Conservation (phyloP, 2,329 filamentous ascomycete species). For the Fusarium continuum region DNA sequence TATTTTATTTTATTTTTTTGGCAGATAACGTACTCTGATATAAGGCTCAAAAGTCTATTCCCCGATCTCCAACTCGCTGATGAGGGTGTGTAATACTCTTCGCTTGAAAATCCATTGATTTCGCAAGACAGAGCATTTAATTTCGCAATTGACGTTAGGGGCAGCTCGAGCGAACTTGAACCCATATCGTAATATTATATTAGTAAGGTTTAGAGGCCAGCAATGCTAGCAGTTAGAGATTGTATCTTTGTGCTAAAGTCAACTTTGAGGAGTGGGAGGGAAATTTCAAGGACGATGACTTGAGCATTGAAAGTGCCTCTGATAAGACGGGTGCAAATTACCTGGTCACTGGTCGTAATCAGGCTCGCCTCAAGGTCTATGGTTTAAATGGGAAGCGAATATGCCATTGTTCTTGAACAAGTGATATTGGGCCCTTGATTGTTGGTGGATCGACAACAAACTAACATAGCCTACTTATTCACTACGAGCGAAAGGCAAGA, state of each 20-base stretch:
- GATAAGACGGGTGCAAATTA: too few relatives aligned
- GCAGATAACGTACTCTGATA: neutral
- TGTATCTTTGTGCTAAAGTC: too few relatives aligned
- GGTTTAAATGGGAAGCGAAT: too few relatives aligned
- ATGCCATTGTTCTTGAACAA: too few relatives aligned
- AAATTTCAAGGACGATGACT: too few relatives aligned
- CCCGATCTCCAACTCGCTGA: constrained; percentile 1
- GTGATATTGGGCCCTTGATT: neutral
- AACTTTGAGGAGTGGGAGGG: neutral
- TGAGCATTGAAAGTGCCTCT: too few relatives aligned
- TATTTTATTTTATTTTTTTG: too few relatives aligned
- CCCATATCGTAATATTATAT: neutral
- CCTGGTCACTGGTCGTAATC: too few relatives aligned
- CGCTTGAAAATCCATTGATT: neutral
- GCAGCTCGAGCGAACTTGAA: constrained; percentile 3
- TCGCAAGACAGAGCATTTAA: neutral
- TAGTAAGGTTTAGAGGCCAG: constrained; percentile 11
- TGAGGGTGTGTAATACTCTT: constrained; percentile 1
- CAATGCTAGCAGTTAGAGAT: constrained; percentile 14
- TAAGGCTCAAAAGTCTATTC: neutral
- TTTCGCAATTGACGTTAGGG: neutral
- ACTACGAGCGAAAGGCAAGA: neutral
- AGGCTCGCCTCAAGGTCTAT: too few relatives aligned
- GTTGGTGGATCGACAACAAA: neutral
- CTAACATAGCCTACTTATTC: neutral